Base-by-base conservation (phyloP, 164 flowering plant genomes). In the Litsea cubeba region DNA sequence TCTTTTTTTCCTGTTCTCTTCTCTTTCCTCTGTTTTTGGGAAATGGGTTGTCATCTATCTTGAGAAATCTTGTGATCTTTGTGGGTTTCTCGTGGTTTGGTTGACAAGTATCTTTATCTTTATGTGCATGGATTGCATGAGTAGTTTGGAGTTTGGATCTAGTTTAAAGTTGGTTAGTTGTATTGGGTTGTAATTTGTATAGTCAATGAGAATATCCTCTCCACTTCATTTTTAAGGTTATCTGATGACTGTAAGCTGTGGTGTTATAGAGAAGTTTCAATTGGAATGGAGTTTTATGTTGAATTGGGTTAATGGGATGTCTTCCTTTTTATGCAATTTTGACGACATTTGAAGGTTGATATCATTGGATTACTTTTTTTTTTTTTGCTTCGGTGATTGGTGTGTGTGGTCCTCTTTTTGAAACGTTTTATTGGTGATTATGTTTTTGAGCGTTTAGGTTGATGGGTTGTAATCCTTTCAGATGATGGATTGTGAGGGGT, bases 1-100 rank as follows among this genome's bases (percentile, higher is more conserved):
- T 60, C 46, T 11, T 40, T 40, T n/a, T 40, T 64, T 40, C 50
- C 17, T 12, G 60, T 30, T 30, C 20, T 49, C 30, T 71, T 24
- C 11, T 68, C 63, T 40, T 22, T 57, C 68, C 22, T 12, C 18
- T 7, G 17, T 73, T 22, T 14, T 65, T 4, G 73, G 66, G 24
- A 22, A 5, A 28, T 73, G 70, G 73, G 73, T 46, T 51, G 32
- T 74, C 25, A 63, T 71, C 62, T 28, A 62, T 68, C 57, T 74
- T 46, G 75, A 71, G 72, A 67, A 26, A 66, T 69, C 28, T 70
- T 40, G 60, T 67, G 72, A 51, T 54, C 62, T 64, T 54, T 54
- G 17, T 65, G 51, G 50, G 18, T 54, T 70, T 50, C 17, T 63
- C 22, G 25, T 71, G 7, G 35, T 64, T 75, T 50, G 46, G 40